Evolutionary conservation across 176 grass and related monocot genomes (phyloP).

Genomic region (Themeda triandra): DNA sequence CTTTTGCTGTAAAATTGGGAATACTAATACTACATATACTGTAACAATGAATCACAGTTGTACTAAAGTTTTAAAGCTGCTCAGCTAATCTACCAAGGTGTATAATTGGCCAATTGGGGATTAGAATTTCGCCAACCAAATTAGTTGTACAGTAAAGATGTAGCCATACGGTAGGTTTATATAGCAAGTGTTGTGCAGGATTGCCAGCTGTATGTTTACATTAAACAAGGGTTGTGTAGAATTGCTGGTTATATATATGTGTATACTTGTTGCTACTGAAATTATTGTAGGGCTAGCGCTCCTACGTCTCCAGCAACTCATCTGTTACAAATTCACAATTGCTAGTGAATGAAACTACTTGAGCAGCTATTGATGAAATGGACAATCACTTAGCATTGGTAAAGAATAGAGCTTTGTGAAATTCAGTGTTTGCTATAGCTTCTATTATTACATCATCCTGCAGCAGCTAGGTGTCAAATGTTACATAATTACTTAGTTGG

Average conservation of each 20-base stretch:
- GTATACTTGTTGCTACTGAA: not conserved
- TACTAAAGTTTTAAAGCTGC: not conserved
- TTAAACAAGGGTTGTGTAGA: not conserved
- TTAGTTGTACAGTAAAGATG: not conserved
- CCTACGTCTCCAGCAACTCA: not conserved
- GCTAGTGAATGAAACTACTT: not conserved
- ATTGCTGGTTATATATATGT: not conserved
- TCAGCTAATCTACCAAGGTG: not conserved
- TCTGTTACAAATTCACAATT: slow-evolving; percentile 5
- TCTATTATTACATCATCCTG: not conserved
- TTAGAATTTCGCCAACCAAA: not conserved
- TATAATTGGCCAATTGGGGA: not conserved
- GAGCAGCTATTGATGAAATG: not conserved
- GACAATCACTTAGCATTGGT: not conserved
- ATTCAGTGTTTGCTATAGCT: not conserved
- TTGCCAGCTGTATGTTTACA: not conserved
- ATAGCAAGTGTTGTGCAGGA: not conserved
- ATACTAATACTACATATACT: not conserved
- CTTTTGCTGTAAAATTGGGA: not conserved
- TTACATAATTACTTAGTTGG: not conserved
- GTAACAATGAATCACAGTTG: not conserved
- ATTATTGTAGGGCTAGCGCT: not conserved
- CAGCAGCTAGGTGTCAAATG: not conserved
- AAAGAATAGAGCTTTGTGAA: not conserved
- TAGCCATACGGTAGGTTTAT: not conserved